Evolutionary conservation across 2,329 filamentous ascomycete species (phyloP).

Genomic region (Pyricularia grisea): DNA sequence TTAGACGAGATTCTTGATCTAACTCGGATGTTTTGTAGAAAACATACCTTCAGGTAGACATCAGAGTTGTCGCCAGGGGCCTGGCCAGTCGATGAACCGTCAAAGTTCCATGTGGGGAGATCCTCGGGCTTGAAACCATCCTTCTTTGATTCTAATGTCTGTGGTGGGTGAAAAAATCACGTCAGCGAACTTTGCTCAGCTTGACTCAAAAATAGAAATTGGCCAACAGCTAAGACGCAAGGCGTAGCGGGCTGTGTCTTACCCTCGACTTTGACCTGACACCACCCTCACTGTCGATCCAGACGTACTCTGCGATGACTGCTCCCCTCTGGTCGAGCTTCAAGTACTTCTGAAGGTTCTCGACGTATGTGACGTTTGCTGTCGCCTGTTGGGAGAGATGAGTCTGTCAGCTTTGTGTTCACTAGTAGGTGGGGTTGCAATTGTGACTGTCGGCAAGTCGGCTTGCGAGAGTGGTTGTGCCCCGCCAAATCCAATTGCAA

Average conservation of each 20-base stretch:
- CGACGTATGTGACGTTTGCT: neutral
- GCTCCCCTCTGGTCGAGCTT: conserved; percentile 79
- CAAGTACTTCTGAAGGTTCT: conserved; percentile 59
- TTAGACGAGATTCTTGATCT: neutral
- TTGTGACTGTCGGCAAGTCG: neutral
- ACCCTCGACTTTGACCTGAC: conserved; percentile 95
- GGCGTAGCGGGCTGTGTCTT: conserved; percentile 26
- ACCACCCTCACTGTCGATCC: conserved; percentile 79
- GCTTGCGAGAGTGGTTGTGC: neutral
- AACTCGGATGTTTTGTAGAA: neutral
- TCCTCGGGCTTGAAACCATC: conserved; percentile 32
- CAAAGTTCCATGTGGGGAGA: conserved; percentile 70
- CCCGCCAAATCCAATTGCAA: neutral
- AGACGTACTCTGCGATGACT: conserved; percentile 66
- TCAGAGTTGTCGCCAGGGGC: conserved; percentile 73
- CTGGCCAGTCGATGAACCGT: conserved; percentile 68
- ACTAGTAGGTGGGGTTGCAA: neutral
- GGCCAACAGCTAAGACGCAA: too few species aligned
- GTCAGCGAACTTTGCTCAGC: neutral
- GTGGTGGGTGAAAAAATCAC: neutral
- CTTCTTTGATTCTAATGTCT: conserved; percentile 10
- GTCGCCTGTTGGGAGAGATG: neutral
- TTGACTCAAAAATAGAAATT: neutral
- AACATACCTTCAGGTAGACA: conserved; percentile 31
- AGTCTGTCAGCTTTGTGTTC: neutral